Percentiles rank a stretch among this genome's conserved stretches.
Evolutionary conservation across 805 yeast species (phyloP).

Genomic region (Tetrapisispora phaffii): DNA sequence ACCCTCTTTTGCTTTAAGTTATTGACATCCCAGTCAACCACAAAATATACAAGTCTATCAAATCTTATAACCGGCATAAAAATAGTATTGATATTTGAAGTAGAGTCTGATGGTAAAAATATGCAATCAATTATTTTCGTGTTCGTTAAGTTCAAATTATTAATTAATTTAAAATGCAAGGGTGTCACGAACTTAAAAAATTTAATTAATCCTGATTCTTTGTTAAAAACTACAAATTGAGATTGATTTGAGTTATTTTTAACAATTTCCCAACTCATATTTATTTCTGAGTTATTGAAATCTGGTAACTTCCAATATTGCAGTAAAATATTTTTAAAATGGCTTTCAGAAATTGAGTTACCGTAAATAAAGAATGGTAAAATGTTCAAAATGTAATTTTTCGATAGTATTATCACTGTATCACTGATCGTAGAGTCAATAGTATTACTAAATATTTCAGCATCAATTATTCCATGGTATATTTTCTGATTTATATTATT

Average conservation of each 20-base stretch:
- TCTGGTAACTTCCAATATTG: slow-evolving; percentile 18
- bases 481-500: slow-evolving; percentile 4
- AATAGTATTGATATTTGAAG: slow-evolving; percentile 6
- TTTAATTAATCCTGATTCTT: slow-evolving; percentile 11
- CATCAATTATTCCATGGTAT: slow-evolving; percentile 13
- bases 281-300: not conserved
- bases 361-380: slow-evolving; percentile 3
- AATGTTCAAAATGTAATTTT: slow-evolving; percentile 10
- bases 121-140: slow-evolving; percentile 9
- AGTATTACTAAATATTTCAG: slow-evolving; percentile 8
- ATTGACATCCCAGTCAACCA: slow-evolving; percentile 21
- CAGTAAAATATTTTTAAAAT: slow-evolving; percentile 5
- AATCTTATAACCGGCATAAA: slow-evolving; percentile 14
- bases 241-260: slow-evolving; percentile 5
- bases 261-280: slow-evolving; percentile 14
- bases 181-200: slow-evolving; percentile 14
- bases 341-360: slow-evolving; percentile 1
- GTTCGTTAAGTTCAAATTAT: slow-evolving; percentile 15
- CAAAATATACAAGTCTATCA: slow-evolving; percentile 16
- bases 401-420: slow-evolving; percentile 9
- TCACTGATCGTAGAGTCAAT: slow-evolving; percentile 3
- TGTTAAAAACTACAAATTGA: slow-evolving; percentile 13
- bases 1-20: slow-evolving; percentile 16
- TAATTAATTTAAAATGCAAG: slow-evolving; percentile 14
- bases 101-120: slow-evolving; percentile 11